These are phyloP conservation scores for Boeremia lycopersici DNA, from an alignment of 2,329 filamentous ascomycete genomes.

Conservation along the genomic window DNA sequence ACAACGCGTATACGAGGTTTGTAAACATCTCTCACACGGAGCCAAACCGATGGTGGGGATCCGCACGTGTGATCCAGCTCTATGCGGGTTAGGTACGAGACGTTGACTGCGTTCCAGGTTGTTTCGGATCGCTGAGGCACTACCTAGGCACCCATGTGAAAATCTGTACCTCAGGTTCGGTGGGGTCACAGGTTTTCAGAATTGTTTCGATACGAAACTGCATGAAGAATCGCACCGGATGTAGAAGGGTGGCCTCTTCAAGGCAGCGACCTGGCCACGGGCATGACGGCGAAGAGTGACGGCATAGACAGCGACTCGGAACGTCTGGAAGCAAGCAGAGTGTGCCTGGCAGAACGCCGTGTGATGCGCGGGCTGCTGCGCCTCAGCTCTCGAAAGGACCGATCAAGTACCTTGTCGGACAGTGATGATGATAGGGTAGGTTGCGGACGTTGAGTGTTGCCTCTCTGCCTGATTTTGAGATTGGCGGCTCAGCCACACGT, in stretches of 20 bases:
- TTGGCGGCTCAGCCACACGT: neutral
- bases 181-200: conserved; percentile 2
- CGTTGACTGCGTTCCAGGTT: conserved; percentile 30
- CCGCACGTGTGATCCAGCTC: neutral
- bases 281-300: conserved; percentile 15
- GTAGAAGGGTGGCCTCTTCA: conserved; percentile 26
- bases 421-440: conserved; percentile 26
- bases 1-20: neutral
- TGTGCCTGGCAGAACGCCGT: conserved; percentile 24
- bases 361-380: conserved; percentile 27
- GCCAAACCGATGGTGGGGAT: neutral
- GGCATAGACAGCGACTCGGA: neutral
- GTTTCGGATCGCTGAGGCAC: conserved; percentile 29
- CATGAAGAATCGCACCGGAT: conserved; percentile 22
- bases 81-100: conserved; percentile 20
- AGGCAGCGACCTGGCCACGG: conserved; percentile 38
- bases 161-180: conserved; percentile 7
- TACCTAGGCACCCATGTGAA: conserved; percentile 16
- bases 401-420: conserved; percentile 18
- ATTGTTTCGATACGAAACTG: conserved; percentile 12
- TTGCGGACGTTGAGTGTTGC: conserved; percentile 18
- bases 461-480: conserved; percentile 5
- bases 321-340: conserved; percentile 7
- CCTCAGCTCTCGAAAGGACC: conserved; percentile 28
- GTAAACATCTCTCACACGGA: neutral